Conservation (phyloP, 2,329 filamentous ascomycete species). For the Fusarium austroafricanum region DNA sequence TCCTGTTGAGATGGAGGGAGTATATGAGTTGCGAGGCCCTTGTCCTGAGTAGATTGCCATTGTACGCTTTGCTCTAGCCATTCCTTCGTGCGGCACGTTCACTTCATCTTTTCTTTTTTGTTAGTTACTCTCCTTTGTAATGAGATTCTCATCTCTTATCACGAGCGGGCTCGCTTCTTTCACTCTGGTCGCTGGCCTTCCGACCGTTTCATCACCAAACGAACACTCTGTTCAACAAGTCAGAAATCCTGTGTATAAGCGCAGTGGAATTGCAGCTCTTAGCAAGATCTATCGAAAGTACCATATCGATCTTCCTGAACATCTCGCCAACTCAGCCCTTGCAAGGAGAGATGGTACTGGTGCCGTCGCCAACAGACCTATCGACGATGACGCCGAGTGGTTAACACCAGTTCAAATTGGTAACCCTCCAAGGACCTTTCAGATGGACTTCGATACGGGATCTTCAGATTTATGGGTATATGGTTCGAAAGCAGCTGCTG, state of each 20-base stretch:
- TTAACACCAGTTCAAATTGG: conserved; percentile 56
- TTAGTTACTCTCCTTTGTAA: conserved; percentile 27
- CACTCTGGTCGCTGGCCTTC: conserved; percentile 22
- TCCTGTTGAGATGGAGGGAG: neutral
- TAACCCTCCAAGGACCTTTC: conserved; percentile 56
- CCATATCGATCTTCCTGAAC: conserved; percentile 47
- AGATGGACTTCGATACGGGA: conserved; percentile 60
- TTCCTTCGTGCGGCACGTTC: conserved; percentile 6
- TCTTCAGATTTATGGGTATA: conserved; percentile 63
- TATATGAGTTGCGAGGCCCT: conserved; percentile 11
- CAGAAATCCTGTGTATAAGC: conserved; percentile 51
- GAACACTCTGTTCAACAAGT: conserved; percentile 51
- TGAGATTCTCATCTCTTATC: conserved; percentile 24
- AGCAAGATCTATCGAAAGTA: conserved; percentile 53
- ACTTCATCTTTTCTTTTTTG: neutral
- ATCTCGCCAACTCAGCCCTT: conserved; percentile 37
- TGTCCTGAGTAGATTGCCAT: neutral
- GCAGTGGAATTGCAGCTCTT: conserved; percentile 51
- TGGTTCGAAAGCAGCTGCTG: conserved; percentile 56
- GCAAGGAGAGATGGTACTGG: conserved; percentile 45
- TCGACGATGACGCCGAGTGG: conserved; percentile 52
- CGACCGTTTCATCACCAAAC: neutral
- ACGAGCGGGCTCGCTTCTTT: conserved; percentile 25
- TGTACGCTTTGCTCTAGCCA: neutral
- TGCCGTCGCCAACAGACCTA: conserved; percentile 46